A percentile compares a stretch with the other conserved stretches of the same genome.
phyloP scores from a whole-genome alignment of 2,329 filamentous ascomycete genomes.

The Fusarium nematophilum region DNA sequence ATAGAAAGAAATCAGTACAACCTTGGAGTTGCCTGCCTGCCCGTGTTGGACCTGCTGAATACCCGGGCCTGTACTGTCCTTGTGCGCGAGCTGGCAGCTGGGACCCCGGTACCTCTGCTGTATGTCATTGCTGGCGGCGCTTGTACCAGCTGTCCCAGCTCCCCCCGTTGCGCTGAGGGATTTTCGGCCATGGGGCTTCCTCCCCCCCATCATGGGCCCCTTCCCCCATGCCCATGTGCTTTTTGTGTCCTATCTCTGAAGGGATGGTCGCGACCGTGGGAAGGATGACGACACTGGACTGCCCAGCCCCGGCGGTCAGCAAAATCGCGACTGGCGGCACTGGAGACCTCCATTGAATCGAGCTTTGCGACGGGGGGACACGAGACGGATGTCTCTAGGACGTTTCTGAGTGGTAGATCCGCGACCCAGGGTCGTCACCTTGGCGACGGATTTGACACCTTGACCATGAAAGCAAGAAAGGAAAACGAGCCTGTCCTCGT shows the following conservation, averaged over 20 bases:
- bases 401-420: too few relatives aligned
- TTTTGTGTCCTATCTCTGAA: slow-evolving; percentile 36
- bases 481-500: slow-evolving; percentile 23
- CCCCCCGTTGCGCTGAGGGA: slow-evolving; percentile 42
- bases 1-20: slow-evolving; percentile 28
- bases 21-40: slow-evolving; percentile 4
- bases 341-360: slow-evolving; percentile 27
- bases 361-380: slow-evolving; percentile 4
- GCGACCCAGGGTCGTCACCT: too few relatives aligned
- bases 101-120: slow-evolving; percentile 41
- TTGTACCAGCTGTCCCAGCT: slow-evolving; percentile 34
- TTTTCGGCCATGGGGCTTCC: slow-evolving; percentile 43
- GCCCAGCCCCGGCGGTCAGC: slow-evolving; percentile 43
- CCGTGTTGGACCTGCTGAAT: slow-evolving; percentile 21
- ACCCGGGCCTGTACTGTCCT: slow-evolving; percentile 29
- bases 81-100: slow-evolving; percentile 19
- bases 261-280: slow-evolving; percentile 27
- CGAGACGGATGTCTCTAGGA: slow-evolving; percentile 22
- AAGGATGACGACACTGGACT: slow-evolving; percentile 44
- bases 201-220: slow-evolving; percentile 25
- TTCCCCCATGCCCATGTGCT: slow-evolving; percentile 35
- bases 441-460: too few relatives aligned
- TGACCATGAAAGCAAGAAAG: too few relatives aligned
- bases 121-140: slow-evolving; percentile 38
- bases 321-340: slow-evolving; percentile 41